Percentiles rank a stretch among this genome's conserved stretches.
These are phyloP conservation scores for Claviceps sp. DNA, from an alignment of 2,329 filamentous ascomycete species.

Conservation along the genomic window DNA sequence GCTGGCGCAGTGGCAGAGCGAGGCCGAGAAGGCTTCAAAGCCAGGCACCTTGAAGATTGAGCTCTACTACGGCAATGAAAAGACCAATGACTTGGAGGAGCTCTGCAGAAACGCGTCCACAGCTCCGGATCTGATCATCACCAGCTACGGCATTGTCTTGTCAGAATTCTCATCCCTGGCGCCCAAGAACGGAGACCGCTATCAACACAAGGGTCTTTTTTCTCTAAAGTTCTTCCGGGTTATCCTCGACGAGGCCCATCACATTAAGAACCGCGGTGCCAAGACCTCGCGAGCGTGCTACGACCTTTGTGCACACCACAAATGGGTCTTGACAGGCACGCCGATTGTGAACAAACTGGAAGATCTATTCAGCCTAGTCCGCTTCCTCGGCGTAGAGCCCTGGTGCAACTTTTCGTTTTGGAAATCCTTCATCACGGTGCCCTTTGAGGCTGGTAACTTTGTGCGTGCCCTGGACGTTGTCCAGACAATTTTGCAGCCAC, in stretches of 20 bases:
- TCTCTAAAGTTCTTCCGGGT: conserved; percentile 89
- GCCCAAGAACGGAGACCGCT: conserved; percentile 50
- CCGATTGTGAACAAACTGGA: conserved; percentile 94
- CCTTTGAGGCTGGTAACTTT: conserved; percentile 92
- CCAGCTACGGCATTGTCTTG: conserved; percentile 82
- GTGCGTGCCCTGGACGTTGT: conserved; percentile 90
- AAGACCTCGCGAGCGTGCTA: conserved; percentile 96
- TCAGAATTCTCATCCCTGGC: conserved; percentile 70
- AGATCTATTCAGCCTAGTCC: conserved; percentile 84
- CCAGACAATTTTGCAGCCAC: conserved; percentile 85
- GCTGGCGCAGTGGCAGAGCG: conserved; percentile 92
- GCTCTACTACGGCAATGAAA: conserved; percentile 87
- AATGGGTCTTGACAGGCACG: conserved; percentile 90
- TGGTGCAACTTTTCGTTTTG: conserved; percentile 99
- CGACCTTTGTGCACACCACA: conserved; percentile 69
- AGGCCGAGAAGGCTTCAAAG: conserved; percentile 81
- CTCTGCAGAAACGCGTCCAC: conserved; percentile 67
- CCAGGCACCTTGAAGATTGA: conserved; percentile 70
- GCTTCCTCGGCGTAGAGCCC: conserved; percentile 86
- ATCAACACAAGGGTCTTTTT: conserved; percentile 62
- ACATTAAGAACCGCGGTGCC: conserved; percentile 78
- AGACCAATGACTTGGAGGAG: conserved; percentile 61
- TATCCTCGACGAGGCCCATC: conserved; percentile 90
- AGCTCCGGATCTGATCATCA: conserved; percentile 85
- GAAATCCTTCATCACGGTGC: conserved; percentile 96